Evolutionary conservation across 2,329 filamentous ascomycete genomes (phyloP), one percentile per base, ranked within the genome.

Genomic region (Claviceps fusiformis): DNA sequence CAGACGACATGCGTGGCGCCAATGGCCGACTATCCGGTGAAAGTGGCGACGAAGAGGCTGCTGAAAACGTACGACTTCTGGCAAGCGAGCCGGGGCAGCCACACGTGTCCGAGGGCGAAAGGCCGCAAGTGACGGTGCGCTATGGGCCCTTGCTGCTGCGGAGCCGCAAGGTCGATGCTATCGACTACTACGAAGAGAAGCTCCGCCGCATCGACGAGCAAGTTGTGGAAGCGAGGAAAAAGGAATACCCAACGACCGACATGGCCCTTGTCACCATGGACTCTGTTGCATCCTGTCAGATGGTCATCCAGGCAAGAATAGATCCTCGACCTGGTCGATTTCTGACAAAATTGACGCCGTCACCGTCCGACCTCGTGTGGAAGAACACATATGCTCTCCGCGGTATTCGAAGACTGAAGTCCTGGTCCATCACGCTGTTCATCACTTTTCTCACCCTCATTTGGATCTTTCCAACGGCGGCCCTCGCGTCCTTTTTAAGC

Each of bases 201-300:
- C 78, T 98, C 41, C 83, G 86, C 31, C 77, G 79, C 17, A 69
- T 95, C 2, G 92, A 98, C 61, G 86, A 88, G 51, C 78, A 83
- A 60, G 89, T 98, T 52, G 69, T 71, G 8, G 70, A 71, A 8
- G 81, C 89, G 11, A 82, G 93, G 33, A 81, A 82, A 63, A 87
- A 88, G 67, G 79, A 86, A 3, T 97, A 90, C 63, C 73, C 78
- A 6, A 77, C 93, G 0, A 91, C 85, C 0, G 86, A 92, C 51
- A 79, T 95, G 57, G 95, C 95, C 1, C 96, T 98, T 68, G 88
- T 98, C 44, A 97, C 93, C 0, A 95, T 98, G 89, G 89, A 96
- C 71, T 93, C 89, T 3, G 93, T 95, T 52, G 88, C 91, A 15
- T 86, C 91, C 37, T 85, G 82, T 62, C 93, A 98, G 72, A 95